Evolutionary conservation across 140 eudicot genomes (phyloP).

Genomic region (Oenanthe javanica): DNA sequence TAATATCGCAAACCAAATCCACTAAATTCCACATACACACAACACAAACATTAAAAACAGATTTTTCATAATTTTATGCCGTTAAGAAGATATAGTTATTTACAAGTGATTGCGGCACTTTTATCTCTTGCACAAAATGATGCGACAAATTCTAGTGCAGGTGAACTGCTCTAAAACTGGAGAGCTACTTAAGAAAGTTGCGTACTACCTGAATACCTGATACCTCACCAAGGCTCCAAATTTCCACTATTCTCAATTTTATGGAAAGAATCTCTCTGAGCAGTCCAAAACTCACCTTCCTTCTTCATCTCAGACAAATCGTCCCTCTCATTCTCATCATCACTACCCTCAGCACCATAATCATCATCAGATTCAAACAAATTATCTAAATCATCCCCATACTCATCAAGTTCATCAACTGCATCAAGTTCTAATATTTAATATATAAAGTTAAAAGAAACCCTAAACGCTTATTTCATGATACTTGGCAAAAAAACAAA

Average conservation of each 20-base stretch:
- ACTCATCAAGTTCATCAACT: constrained; percentile 7
- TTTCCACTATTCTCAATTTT: neutral
- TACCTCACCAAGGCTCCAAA: constrained; percentile 32
- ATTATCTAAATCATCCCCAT: constrained; percentile 36
- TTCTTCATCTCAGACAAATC: constrained; percentile 1
- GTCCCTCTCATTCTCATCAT: constrained; percentile 14
- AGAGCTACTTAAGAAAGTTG: too few species aligned
- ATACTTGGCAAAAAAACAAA: too few species aligned
- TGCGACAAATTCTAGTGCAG: too few species aligned
- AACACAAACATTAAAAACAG: neutral
- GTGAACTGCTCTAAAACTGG: too few species aligned
- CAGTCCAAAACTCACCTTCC: constrained; percentile 27
- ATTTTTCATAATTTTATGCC: too few species aligned
- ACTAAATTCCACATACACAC: neutral
- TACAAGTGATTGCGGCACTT: too few species aligned
- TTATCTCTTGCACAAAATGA: too few species aligned
- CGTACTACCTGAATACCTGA: neutral
- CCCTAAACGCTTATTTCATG: too few species aligned
- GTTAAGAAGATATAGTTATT: too few species aligned
- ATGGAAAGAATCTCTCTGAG: constrained; percentile 10
- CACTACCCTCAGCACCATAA: constrained; percentile 19
- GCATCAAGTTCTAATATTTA: too few species aligned
- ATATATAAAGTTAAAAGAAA: too few species aligned
- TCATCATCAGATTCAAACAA: constrained; percentile 22
- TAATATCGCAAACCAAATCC: neutral